Base-by-base conservation (phyloP, 1,139 yeast genomes). In the Saccharomyces hybrid region DNA sequence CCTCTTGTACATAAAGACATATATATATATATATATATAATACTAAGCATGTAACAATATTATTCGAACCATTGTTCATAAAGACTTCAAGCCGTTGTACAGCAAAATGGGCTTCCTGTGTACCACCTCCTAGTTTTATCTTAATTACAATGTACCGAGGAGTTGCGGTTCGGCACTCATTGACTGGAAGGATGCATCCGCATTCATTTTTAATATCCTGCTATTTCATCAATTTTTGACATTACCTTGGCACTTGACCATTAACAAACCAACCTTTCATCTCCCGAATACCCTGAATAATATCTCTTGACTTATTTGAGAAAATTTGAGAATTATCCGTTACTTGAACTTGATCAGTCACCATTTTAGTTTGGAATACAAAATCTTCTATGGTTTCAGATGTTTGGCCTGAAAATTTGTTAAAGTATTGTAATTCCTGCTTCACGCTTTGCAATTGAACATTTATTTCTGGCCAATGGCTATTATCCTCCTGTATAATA, bases 401-500 rank as follows among this genome's bases (percentile, higher is more conserved):
- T n/a, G 59, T 48, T 14, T 53, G 47, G 3, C 42, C 49, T 19
- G 56, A 47, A 7, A 50, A 44, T 8, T 41, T 49, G 47, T 58
- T 61, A 49, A 56, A 62, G 6, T 56, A 51, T 12, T 57, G 51
- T 29, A 66, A 42, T 19, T 55, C 52, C 19, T 46, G 48, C 14
- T 55, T 56, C 6, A 53, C 50, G n/a, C 55, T 56, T 27, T 58
- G 50, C 24, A 66, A 51, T 41, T 57, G 58, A 6, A 53, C 51
- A 28, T 47, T 63, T 49, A 74, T 24, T 63, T 70, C 58, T 64
- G 73, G 38, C 75, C 77, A 60, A 16, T 75, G 75, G 56, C 71
- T 69, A 51, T 68, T 64, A 14, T 55, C 69, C 57, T 55, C 75
- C 61, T 29, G 71, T 67, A 26, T 65, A 68, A 34, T 64, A 50